Conservation (phyloP, 768 basidiomycete species). For the Nidularia sp. region DNA sequence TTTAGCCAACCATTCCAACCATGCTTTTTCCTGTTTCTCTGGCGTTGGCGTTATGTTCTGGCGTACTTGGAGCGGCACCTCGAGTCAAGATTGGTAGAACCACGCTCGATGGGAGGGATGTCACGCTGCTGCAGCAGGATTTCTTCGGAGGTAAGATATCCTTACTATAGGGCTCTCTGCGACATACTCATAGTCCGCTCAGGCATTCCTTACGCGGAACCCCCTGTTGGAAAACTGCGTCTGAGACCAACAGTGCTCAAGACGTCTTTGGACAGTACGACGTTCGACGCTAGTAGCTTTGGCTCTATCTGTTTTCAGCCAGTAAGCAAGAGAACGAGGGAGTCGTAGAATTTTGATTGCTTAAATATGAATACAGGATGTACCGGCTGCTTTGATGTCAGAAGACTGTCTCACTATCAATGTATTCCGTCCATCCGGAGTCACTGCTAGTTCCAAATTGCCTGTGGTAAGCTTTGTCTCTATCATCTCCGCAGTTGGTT, state of each 20-base stretch:
- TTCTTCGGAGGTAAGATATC: slow-evolving; percentile 8
- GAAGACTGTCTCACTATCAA: slow-evolving; percentile 63
- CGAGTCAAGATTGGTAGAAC: slow-evolving; percentile 5
- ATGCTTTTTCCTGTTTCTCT: no score
- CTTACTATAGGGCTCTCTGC: not conserved
- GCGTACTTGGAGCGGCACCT: not conserved
- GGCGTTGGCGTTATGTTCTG: no score
- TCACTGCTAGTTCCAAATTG: slow-evolving; percentile 18
- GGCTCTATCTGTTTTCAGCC: slow-evolving; percentile 46
- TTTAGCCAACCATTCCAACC: no score
- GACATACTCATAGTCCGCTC: not conserved
- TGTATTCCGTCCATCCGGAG: slow-evolving; percentile 45
- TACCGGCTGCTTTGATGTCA: slow-evolving; percentile 29
- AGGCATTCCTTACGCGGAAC: slow-evolving; percentile 54
- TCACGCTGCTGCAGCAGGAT: slow-evolving; percentile 7
- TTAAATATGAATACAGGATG: slow-evolving; percentile 14
- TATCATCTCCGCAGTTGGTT: not conserved
- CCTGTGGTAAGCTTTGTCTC: slow-evolving; percentile 27
- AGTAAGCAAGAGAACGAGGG: slow-evolving; percentile 16
- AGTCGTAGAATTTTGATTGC: not conserved
- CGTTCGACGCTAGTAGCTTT: slow-evolving; percentile 43
- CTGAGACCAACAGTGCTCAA: slow-evolving; percentile 43
- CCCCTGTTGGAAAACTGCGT: slow-evolving; percentile 44
- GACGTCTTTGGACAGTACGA: slow-evolving; percentile 21
- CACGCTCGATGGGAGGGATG: slow-evolving; percentile 6